phyloP scores from a whole-genome alignment of 305 asterid genomes.

The Striga hermonthica region DNA sequence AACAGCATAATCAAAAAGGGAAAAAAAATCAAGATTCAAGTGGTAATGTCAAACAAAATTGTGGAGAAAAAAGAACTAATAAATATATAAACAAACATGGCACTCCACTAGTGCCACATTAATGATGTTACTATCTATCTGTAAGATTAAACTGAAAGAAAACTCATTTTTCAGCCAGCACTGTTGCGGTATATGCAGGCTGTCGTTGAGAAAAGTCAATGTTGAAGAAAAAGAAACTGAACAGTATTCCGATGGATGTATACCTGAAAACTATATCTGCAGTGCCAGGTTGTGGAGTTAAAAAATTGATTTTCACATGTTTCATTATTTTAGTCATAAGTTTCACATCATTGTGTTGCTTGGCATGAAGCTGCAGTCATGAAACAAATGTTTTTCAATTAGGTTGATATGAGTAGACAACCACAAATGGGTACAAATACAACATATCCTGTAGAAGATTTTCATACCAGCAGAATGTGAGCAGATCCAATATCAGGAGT shows the following conservation, averaged over 20 bases:
- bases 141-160: conserved; percentile 13
- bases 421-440: conserved; percentile 18
- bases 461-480: conserved; percentile 72
- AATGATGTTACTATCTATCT: conserved; percentile 6
- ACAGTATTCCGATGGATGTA: conserved; percentile 23
- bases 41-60: conserved; percentile 11
- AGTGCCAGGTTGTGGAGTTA: conserved; percentile 83
- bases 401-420: conserved; percentile 3
- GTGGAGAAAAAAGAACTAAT: too few relatives aligned
- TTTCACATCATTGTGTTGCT: conserved; percentile 63
- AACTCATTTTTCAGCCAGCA: conserved; percentile 7
- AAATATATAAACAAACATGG: conserved; percentile 5
- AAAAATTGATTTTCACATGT: conserved; percentile 57
- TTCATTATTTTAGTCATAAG: conserved; percentile 71
- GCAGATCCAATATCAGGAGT: conserved; percentile 83
- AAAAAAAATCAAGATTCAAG: conserved; percentile 21
- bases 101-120: conserved; percentile 17
- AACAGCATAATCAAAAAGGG: conserved; percentile 29
- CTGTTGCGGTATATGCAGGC: background rate
- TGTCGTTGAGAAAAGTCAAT: background rate
- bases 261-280: conserved; percentile 85
- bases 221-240: background rate
- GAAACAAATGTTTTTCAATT: conserved; percentile 20
- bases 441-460: conserved; percentile 22
- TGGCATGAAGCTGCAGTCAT: conserved; percentile 74